Evolutionary conservation across 108 stramenopile genomes (phyloP).

Genomic region (Skeletonema potamos): DNA sequence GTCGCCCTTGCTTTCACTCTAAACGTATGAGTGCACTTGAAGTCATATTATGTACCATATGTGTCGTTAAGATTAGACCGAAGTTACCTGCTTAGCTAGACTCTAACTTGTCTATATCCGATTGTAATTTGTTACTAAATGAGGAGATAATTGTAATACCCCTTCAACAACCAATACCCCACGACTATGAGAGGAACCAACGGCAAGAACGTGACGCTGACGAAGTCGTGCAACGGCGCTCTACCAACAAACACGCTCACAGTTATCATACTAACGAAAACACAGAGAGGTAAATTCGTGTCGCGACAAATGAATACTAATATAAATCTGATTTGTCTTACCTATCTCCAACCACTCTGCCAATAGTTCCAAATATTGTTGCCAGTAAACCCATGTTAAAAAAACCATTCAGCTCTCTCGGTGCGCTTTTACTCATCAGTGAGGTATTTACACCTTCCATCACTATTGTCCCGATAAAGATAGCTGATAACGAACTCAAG

Average conservation of each 20-base stretch:
- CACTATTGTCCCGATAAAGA: slow-evolving; percentile 60
- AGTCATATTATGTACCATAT: background rate
- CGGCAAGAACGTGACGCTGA: slow-evolving; percentile 65
- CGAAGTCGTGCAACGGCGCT: slow-evolving; percentile 65
- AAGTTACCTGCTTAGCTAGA: background rate
- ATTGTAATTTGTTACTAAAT: background rate
- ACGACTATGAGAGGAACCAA: slow-evolving; percentile 47
- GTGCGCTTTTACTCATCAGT: slow-evolving; percentile 71
- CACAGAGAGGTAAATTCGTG: background rate
- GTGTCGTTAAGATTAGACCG: background rate
- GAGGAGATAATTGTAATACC: slow-evolving; percentile 22
- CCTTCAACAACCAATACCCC: slow-evolving; percentile 38
- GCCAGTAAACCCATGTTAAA: slow-evolving; percentile 69
- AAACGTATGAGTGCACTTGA: background rate
- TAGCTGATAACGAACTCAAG: slow-evolving; percentile 54
- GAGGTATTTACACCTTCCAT: slow-evolving; percentile 67
- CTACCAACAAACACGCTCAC: slow-evolving; percentile 43
- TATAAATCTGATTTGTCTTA: background rate
- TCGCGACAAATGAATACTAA: background rate
- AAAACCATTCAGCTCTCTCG: slow-evolving; percentile 49
- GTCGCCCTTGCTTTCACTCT: background rate
- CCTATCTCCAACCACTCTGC: slow-evolving; percentile 62
- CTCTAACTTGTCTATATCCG: background rate
- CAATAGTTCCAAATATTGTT: slow-evolving; percentile 59
- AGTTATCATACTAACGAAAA: slow-evolving; percentile 40